These are phyloP conservation scores for Entrophospora sp. DNA, from an alignment of 192 early-diverging fungal species.

Conservation along the genomic window DNA sequence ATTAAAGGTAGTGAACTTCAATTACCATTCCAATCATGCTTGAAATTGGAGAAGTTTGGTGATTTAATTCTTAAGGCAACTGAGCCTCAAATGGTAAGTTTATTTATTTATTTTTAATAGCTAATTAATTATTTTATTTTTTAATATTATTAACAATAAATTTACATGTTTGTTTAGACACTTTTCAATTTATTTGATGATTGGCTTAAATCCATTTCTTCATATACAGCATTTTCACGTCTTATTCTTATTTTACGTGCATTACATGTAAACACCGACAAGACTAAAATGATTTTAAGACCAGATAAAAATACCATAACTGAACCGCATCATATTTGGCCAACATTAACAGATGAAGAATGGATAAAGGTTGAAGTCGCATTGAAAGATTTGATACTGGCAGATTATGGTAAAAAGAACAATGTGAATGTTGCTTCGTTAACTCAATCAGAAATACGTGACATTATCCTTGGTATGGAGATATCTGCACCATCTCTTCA, in stretches of 20 bases:
- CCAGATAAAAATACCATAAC: slow-evolving; percentile 91
- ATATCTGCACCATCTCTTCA: slow-evolving; percentile 94
- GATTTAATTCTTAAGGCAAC: slow-evolving; percentile 97
- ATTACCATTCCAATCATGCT: slow-evolving; percentile 93
- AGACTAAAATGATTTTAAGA: slow-evolving; percentile 91
- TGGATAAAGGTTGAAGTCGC: slow-evolving; percentile 94
- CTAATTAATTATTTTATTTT: slow-evolving; percentile 2
- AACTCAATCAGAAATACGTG: slow-evolving; percentile 93
- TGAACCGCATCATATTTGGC: slow-evolving; percentile 97
- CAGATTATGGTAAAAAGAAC: slow-evolving; percentile 99
- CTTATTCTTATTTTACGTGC: slow-evolving; percentile 93
- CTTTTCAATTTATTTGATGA: slow-evolving; percentile 90
- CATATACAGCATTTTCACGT: slow-evolving; percentile 98
- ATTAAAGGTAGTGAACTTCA: slow-evolving; percentile 97
- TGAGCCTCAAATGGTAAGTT: slow-evolving; percentile 87
- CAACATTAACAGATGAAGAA: slow-evolving; percentile 90
- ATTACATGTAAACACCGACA: slow-evolving; percentile 96
- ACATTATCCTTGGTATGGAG: slow-evolving; percentile 99
- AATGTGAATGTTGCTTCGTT: slow-evolving; percentile 96
- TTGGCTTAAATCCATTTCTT: slow-evolving; percentile 90
- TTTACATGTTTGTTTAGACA: slow-evolving; percentile 29
- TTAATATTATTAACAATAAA: neutral
- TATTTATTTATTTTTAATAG: neutral
- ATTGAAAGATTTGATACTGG: slow-evolving; percentile 95
- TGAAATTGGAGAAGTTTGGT: slow-evolving; percentile 98